Base-by-base conservation (phyloP, 352 stramenopile species). In the Bremia lactucae region DNA sequence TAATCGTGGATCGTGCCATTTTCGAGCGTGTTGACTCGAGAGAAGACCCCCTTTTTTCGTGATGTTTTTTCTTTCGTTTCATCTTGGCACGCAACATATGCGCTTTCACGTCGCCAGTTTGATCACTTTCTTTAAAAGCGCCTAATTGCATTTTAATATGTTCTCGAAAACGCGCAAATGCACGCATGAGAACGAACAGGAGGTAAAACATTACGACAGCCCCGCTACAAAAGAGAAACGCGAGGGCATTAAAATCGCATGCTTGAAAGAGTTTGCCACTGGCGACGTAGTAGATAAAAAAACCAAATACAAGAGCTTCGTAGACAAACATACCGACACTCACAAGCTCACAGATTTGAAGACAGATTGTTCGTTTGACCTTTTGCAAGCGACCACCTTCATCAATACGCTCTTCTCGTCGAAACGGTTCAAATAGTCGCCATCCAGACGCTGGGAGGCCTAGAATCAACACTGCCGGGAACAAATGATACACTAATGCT, bases 81-180 rank as follows among this genome's bases (percentile, higher is more conserved):
- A 72, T 54, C 48, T 77, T 81, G 31, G 67, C 72, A 4, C 74
- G 66, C 19, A 80, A 31, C 55, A 83, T 65, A 44, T 86, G 72
- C 6, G 72, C 67, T 31, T 79, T 77, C 22, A 90, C 65, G 44
- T 87, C 74, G 9, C 78, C 78, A 6, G 78, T 90, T 43, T 90
- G 78, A 42, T 87, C 74, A 24, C 65, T 79, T 45, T 90, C 78
- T 19, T 79, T 83, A 31, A 87, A 90, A 25, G 78, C 78, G 5
- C 78, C 78, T 2, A 91, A 51, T 40, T 88, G 75, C 78, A 88
- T 87, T 47, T 87, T 89, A 4, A 92, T 49, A 42, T 92, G 79
- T 40, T 92, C 77, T 6, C 80, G 71, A 43, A 88, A 89, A 23
- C 74, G 60, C 11, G 69, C 77, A 52, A 85, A 92, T 26, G 72